Evolutionary conservation across 176 grass and related monocot genomes (phyloP), one percentile per base, ranked within the genome.

Genomic region (Aegilops bicornis): DNA sequence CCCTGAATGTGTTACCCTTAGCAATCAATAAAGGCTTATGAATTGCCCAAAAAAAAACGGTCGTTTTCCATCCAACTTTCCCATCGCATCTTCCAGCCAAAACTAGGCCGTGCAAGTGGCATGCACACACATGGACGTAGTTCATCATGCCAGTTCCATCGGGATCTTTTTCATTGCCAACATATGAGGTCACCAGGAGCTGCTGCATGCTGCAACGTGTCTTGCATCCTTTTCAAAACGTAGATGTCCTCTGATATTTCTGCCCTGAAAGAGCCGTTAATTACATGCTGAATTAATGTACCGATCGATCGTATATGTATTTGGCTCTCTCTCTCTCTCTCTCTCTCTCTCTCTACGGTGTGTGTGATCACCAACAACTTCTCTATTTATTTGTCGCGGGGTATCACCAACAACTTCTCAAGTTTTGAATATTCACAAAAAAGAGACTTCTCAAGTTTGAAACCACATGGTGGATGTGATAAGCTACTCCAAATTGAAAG

Each of bases 51-150:
- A 12, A 43, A 43, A 39, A 39, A 36, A 36, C 32, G 27, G 27
- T 85, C 73, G 73, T 78, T 85, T 50, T 85, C 73, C 60, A 66
- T 52, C 59, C 23, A 12, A 30, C 36, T 63, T 54, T 13, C 23
- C 35, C 17, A 4, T 73, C n/a, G 6, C 47, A 32, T 76, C 72
- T 33, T 64, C 19, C 27, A 0, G 22, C 24, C 82, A 7, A 32
- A 75, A 76, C 22, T 3, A 58, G 17, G 82, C 6, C 24, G 29
- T 35, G 76, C 84, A 86, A 62, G 76, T 61, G 50, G 75, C 6
- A 23, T 8, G 69, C 60, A 16, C 29, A 4, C 37, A 9, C 54
- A 17, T 22, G 31, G 29, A 6, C 48, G 8, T 35, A 11, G 3
- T 40, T 25, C 3, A 1, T 64, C 33, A 48, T 22, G 27, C 58